Evolutionary conservation across 441 rosid species (phyloP), one percentile per base, ranked within the genome.

Genomic region (Croton setiger): DNA sequence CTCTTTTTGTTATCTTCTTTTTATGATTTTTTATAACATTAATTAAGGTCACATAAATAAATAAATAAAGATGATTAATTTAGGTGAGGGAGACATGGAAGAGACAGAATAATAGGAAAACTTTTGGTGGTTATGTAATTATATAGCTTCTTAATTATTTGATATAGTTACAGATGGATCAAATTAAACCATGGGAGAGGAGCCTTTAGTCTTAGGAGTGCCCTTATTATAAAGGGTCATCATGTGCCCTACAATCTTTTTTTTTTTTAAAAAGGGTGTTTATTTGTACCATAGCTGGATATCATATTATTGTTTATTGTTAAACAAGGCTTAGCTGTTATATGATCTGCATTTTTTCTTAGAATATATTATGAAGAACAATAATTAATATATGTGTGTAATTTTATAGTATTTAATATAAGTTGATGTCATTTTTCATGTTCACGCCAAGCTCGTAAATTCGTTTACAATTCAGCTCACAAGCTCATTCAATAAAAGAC

Each of bases 31-130:
- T n/a, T n/a, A n/a, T n/a, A n/a, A n/a, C n/a, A n/a, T n/a, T n/a
- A n/a, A n/a, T n/a, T n/a, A n/a, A n/a, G n/a, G n/a, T n/a, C n/a
- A n/a, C n/a, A n/a, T n/a, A n/a, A n/a, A n/a, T n/a, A n/a, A n/a
- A n/a, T n/a, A n/a, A n/a, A n/a, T n/a, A n/a, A n/a, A n/a, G n/a
- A n/a, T n/a, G n/a, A n/a, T n/a, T n/a, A 6, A 9, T 5, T 56
- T 56, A 27, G 13, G 23, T 33, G 47, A 48, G 41, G 72, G 68
- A 70, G 64, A 75, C 70, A 72, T 0, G 23, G 48, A 20, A 60
- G 71, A 77, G 74, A 75, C 78, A 72, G 20, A 70, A 64, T 60
- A 63, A 73, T 73, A 67, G 72, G 33, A 15, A 72, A 77, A 33
- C 62, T 20, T 45, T 68, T 41, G 73, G 69, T 71, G 47, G 65